These are phyloP conservation scores for Paraleonurus japonicus DNA, from an alignment of 257 asterid genomes.

Conservation along the genomic window DNA sequence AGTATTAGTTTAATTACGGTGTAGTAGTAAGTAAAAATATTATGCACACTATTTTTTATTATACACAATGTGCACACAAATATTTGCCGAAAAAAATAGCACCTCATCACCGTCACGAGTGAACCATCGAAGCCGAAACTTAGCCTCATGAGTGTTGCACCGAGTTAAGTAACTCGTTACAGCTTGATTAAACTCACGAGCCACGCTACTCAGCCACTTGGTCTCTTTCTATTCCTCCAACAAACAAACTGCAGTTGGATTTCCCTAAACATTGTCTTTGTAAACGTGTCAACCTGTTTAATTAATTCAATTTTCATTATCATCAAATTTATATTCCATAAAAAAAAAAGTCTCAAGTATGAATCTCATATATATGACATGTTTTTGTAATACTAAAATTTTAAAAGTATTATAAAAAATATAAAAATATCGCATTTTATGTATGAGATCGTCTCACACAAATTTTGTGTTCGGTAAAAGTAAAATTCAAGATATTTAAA, in stretches of 20 bases:
- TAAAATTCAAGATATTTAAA: background rate
- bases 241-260: slow-evolving; percentile 7
- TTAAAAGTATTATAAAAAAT: too few species aligned
- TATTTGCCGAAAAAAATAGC: too few species aligned
- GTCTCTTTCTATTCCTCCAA: slow-evolving; percentile 20
- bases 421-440: too few species aligned
- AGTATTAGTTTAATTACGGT: too few species aligned
- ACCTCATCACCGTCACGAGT: slow-evolving; percentile 22
- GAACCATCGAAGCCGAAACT: slow-evolving; percentile 25
- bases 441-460: too few species aligned
- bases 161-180: slow-evolving; percentile 23
- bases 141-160: background rate
- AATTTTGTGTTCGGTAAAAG: too few species aligned
- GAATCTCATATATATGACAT: too few species aligned
- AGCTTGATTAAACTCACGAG: slow-evolving; percentile 20
- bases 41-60: too few species aligned
- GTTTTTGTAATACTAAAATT: too few species aligned
- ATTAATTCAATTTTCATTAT: background rate
- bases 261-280: slow-evolving; percentile 10
- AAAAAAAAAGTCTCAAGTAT: background rate
- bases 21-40: too few species aligned
- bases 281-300: slow-evolving; percentile 16
- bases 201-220: slow-evolving; percentile 21
- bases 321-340: background rate
- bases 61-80: too few species aligned